Conservation (phyloP, 2,329 filamentous ascomycete genomes). For the Clarireedia paspali region DNA sequence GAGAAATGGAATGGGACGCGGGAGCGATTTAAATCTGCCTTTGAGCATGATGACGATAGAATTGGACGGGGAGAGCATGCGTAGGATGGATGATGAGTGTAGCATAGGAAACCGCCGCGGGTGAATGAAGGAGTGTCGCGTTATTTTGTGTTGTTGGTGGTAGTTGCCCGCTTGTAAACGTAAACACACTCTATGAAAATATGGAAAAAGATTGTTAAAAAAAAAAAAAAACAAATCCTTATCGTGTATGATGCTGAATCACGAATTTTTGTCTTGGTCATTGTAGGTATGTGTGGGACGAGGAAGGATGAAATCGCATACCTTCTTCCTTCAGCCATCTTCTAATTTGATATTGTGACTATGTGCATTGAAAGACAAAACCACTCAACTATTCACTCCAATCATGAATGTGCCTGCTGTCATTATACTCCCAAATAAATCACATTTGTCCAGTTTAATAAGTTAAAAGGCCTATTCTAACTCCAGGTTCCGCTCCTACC, state of each 20-base stretch:
- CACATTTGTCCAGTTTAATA: no score
- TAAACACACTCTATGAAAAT: not conserved
- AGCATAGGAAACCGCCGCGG: not conserved
- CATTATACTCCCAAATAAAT: no score
- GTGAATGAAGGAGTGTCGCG: not conserved
- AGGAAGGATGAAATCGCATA: no score
- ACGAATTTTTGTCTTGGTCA: not conserved
- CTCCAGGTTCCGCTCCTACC: no score
- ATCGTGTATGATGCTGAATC: not conserved
- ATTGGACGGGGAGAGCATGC: not conserved
- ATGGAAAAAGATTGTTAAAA: not conserved
- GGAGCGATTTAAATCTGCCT: not conserved
- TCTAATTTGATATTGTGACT: no score
- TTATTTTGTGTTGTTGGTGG: slow-evolving; percentile 22
- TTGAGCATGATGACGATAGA: no score
- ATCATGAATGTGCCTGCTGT: no score
- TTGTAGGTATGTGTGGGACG: no score
- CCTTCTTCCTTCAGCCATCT: no score
- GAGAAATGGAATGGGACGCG: not conserved
- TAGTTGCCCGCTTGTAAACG: not conserved
- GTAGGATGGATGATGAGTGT: not conserved
- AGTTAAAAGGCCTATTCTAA: no score
- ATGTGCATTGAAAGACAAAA: no score
- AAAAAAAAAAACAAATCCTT: not conserved
- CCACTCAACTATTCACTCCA: no score